These are phyloP conservation scores for Kwoniella europaea DNA, from an alignment of 768 basidiomycete species.

Conservation along the genomic window DNA sequence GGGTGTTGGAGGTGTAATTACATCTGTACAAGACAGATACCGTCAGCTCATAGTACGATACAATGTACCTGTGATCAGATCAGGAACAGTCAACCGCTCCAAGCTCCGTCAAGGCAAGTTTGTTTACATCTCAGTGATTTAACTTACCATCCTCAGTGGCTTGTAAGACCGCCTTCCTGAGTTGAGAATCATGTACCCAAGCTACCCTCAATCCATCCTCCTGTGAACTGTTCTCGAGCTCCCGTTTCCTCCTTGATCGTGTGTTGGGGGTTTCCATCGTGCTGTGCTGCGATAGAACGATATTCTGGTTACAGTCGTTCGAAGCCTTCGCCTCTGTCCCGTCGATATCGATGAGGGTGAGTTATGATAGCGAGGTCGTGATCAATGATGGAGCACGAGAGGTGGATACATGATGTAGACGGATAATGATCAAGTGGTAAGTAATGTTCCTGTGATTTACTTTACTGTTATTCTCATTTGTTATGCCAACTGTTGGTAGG, in stretches of 20 bases:
- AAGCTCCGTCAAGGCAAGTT: background rate
- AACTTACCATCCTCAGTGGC: conserved; percentile 41
- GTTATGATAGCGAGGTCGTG: background rate
- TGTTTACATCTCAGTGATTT: background rate
- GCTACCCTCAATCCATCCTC: conserved; percentile 32
- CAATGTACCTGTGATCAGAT: background rate
- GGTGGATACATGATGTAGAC: background rate
- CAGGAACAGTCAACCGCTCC: background rate
- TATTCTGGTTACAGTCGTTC: too few species aligned
- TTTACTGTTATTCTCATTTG: background rate
- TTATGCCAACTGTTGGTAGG: background rate
- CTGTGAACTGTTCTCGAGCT: conserved; percentile 29
- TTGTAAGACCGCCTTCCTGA: conserved; percentile 29
- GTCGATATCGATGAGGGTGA: background rate
- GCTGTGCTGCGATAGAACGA: too few species aligned
- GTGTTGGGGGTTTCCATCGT: conserved; percentile 47
- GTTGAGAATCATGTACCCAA: conserved; percentile 38
- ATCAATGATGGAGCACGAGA: background rate
- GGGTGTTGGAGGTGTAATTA: conserved; percentile 27
- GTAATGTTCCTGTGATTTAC: background rate
- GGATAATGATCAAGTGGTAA: background rate
- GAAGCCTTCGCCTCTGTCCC: too few species aligned
- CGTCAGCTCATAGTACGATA: background rate
- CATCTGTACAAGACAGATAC: conserved; percentile 16
- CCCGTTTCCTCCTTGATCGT: conserved; percentile 41